Conservation (phyloP, 2,329 filamentous ascomycete genomes). For the Penicillium sp. region DNA sequence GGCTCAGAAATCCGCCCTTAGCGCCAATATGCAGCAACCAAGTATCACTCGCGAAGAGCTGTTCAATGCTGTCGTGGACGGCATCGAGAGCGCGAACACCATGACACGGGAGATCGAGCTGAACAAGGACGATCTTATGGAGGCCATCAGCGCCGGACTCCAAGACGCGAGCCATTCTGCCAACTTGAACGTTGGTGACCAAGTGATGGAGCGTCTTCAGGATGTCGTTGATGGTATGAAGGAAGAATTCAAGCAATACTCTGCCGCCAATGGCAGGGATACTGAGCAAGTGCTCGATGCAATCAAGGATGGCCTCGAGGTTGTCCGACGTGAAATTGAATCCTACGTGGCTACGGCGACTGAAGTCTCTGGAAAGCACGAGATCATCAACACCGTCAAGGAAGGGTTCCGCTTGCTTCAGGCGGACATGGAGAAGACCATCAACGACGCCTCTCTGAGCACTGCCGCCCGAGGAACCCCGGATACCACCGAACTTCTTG, state of each 20-base stretch:
- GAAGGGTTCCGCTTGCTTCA: slow-evolving; percentile 65
- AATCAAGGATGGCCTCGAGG: slow-evolving; percentile 83
- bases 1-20: slow-evolving; percentile 40
- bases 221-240: slow-evolving; percentile 63
- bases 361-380: slow-evolving; percentile 71
- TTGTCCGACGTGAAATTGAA: slow-evolving; percentile 77
- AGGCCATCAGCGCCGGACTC: slow-evolving; percentile 60
- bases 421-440: slow-evolving; percentile 57
- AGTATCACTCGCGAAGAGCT: slow-evolving; percentile 58
- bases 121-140: slow-evolving; percentile 57
- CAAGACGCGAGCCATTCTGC: slow-evolving; percentile 56
- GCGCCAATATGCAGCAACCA: slow-evolving; percentile 38
- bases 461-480: slow-evolving; percentile 40
- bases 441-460: slow-evolving; percentile 46
- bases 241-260: slow-evolving; percentile 73
- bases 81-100: slow-evolving; percentile 52
- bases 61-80: slow-evolving; percentile 60
- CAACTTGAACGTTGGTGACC: slow-evolving; percentile 55
- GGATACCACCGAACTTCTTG: slow-evolving; percentile 69
- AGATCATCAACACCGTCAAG: slow-evolving; percentile 71
- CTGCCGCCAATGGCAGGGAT: slow-evolving; percentile 74
- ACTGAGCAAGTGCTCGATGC: slow-evolving; percentile 88
- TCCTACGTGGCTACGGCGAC: slow-evolving; percentile 73
- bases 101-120: slow-evolving; percentile 62
- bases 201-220: slow-evolving; percentile 62